Conservation (phyloP, 2,329 filamentous ascomycete species). For the Hypoxylon sp. region DNA sequence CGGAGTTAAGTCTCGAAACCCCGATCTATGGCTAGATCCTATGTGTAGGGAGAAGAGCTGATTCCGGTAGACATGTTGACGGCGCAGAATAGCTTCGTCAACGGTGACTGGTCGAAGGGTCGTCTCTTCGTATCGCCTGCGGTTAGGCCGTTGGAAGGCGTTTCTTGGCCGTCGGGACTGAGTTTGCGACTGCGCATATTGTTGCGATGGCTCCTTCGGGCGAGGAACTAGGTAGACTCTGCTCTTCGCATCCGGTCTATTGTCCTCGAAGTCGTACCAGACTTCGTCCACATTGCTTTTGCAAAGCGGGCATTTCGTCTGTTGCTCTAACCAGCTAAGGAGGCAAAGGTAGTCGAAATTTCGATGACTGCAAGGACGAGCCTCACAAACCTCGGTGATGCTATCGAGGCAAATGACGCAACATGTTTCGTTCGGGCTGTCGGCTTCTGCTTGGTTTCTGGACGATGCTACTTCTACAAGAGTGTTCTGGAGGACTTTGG, state of each 20-base stretch:
- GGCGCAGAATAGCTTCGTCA: slow-evolving; percentile 65
- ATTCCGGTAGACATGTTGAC: slow-evolving; percentile 80
- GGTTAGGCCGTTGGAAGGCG: slow-evolving; percentile 22
- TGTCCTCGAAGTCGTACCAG: slow-evolving; percentile 72
- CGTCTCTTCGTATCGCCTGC: slow-evolving; percentile 35
- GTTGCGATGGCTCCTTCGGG: slow-evolving; percentile 34
- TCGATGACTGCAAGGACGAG: slow-evolving; percentile 82
- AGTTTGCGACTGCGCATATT: slow-evolving; percentile 18
- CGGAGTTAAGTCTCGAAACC: slow-evolving; percentile 81
- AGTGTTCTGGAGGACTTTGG: slow-evolving; percentile 61
- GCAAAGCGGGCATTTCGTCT: slow-evolving; percentile 84
- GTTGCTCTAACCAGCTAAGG: slow-evolving; percentile 82
- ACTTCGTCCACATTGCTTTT: slow-evolving; percentile 70
- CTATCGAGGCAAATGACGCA: slow-evolving; percentile 91
- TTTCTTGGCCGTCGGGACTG: slow-evolving; percentile 15
- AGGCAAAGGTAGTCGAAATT: slow-evolving; percentile 91
- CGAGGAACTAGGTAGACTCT: slow-evolving; percentile 71
- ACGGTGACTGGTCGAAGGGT: slow-evolving; percentile 48
- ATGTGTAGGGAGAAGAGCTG: slow-evolving; percentile 84
- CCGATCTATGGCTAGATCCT: slow-evolving; percentile 83
- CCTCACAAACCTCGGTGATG: slow-evolving; percentile 79
- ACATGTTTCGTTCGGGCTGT: slow-evolving; percentile 60
- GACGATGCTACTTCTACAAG: slow-evolving; percentile 58
- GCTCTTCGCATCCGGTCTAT: slow-evolving; percentile 62
- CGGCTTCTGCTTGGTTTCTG: slow-evolving; percentile 51